Percentiles rank a stretch among this genome's conserved stretches.
phyloP scores from a whole-genome alignment of 768 basidiomycete species.

The Porphyrellus cyaneotinctus region DNA sequence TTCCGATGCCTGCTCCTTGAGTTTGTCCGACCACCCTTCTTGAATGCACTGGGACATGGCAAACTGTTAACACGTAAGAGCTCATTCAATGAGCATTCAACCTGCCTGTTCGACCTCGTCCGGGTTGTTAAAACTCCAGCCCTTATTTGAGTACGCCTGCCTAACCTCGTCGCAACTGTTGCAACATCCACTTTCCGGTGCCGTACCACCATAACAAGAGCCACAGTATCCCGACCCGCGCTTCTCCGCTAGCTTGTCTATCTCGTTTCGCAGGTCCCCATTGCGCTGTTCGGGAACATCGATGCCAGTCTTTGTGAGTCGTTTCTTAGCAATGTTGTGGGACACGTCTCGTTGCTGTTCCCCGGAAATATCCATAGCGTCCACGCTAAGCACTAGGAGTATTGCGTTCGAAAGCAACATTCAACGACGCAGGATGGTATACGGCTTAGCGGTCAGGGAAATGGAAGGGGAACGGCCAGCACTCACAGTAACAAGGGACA shows the following conservation, averaged over 20 bases:
- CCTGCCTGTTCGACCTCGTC: slow-evolving; percentile 89
- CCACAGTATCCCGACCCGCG: slow-evolving; percentile 76
- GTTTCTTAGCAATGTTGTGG: slow-evolving; percentile 83
- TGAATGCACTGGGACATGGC: slow-evolving; percentile 64
- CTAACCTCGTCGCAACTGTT: slow-evolving; percentile 96
- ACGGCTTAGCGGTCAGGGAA: not conserved
- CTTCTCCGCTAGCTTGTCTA: slow-evolving; percentile 71
- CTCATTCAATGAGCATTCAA: not conserved
- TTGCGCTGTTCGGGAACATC: slow-evolving; percentile 52
- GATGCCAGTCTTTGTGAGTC: slow-evolving; percentile 58
- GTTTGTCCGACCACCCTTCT: slow-evolving; percentile 93
- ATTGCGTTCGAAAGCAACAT: not conserved
- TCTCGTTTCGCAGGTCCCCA: slow-evolving; percentile 77
- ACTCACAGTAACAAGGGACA: slow-evolving; percentile 95
- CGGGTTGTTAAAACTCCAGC: slow-evolving; percentile 93
- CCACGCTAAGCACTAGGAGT: slow-evolving; percentile 80
- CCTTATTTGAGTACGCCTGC: slow-evolving; percentile 81
- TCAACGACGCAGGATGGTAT: not conserved
- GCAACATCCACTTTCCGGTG: slow-evolving; percentile 80
- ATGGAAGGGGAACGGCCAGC: too few species aligned
- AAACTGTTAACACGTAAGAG: not conserved
- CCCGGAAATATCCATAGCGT: slow-evolving; percentile 98
- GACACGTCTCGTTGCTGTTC: slow-evolving; percentile 89
- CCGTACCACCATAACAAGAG: slow-evolving; percentile 88
- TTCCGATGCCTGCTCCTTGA: slow-evolving; percentile 88